These are phyloP conservation scores for Pythium periplocum DNA, from an alignment of 352 stramenopile species.

Conservation along the genomic window DNA sequence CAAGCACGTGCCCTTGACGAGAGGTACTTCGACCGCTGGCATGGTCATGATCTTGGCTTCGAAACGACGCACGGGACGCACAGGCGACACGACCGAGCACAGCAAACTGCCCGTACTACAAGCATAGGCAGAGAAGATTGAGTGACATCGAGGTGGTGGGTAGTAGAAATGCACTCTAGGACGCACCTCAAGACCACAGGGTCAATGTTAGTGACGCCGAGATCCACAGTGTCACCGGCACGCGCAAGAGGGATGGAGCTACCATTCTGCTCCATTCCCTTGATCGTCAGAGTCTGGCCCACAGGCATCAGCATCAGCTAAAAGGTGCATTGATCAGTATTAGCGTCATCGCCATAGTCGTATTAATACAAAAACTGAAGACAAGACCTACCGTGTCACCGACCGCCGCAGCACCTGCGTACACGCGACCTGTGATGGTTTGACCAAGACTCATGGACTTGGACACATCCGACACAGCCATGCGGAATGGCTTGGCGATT, in stretches of 20 bases:
- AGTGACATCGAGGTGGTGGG: background rate
- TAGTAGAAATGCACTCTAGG: background rate
- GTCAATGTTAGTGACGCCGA: slow-evolving; percentile 76
- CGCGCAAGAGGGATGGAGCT: slow-evolving; percentile 51
- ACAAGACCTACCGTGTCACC: slow-evolving; percentile 56
- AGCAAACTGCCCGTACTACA: slow-evolving; percentile 73
- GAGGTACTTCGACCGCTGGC: slow-evolving; percentile 74
- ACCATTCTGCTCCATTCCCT: slow-evolving; percentile 77
- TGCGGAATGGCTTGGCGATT: slow-evolving; percentile 81
- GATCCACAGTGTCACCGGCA: slow-evolving; percentile 72
- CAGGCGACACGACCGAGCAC: slow-evolving; percentile 73
- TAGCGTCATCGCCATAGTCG: too few relatives aligned
- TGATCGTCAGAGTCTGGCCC: slow-evolving; percentile 28
- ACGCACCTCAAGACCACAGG: slow-evolving; percentile 51
- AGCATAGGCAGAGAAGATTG: slow-evolving; percentile 2
- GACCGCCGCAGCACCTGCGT: slow-evolving; percentile 57
- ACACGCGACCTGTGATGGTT: slow-evolving; percentile 83
- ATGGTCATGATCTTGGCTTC: slow-evolving; percentile 90
- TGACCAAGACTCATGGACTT: slow-evolving; percentile 81
- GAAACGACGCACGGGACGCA: slow-evolving; percentile 67
- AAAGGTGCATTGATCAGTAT: slow-evolving; percentile 1
- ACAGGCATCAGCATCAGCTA: slow-evolving; percentile 30
- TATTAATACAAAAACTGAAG: too few relatives aligned
- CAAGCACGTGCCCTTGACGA: slow-evolving; percentile 80
- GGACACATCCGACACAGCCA: slow-evolving; percentile 81